phyloP scores from a whole-genome alignment of 805 yeast genomes.

The Pichia insulana region DNA sequence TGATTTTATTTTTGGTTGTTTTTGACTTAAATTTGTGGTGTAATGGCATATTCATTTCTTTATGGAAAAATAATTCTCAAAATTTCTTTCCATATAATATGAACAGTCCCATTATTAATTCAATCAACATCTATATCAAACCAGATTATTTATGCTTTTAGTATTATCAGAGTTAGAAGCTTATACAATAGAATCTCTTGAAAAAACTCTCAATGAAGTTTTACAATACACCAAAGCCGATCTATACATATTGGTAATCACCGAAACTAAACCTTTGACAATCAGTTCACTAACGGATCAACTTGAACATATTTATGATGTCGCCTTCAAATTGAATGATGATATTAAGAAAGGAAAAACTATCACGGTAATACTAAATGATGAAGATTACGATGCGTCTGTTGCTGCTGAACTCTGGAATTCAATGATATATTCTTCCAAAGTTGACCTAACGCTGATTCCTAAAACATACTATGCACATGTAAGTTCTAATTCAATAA shows the following conservation, averaged over 20 bases:
- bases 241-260: slow-evolving; percentile 1
- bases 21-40: too few species aligned
- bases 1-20: too few species aligned
- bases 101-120: too few species aligned
- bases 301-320: slow-evolving; percentile 3
- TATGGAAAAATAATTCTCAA: too few species aligned
- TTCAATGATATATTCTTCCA: background rate
- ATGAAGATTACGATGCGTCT: background rate
- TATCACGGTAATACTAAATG: slow-evolving; percentile 2
- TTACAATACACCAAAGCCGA: background rate
- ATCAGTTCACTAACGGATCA: slow-evolving; percentile 1
- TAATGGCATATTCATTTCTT: too few species aligned
- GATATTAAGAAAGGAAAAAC: background rate
- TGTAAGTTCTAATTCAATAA: background rate
- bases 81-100: too few species aligned
- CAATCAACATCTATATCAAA: too few species aligned
- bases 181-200: background rate
- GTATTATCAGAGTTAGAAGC: slow-evolving; percentile 4
- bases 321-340: background rate
- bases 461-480: background rate
- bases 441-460: background rate
- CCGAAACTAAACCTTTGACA: background rate
- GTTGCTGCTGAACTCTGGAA: slow-evolving; percentile 3
- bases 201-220: background rate
- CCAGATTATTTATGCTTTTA: slow-evolving; percentile 1